phyloP scores from a whole-genome alignment of 2,329 filamentous ascomycete genomes.

The Diaporthe sp. region DNA sequence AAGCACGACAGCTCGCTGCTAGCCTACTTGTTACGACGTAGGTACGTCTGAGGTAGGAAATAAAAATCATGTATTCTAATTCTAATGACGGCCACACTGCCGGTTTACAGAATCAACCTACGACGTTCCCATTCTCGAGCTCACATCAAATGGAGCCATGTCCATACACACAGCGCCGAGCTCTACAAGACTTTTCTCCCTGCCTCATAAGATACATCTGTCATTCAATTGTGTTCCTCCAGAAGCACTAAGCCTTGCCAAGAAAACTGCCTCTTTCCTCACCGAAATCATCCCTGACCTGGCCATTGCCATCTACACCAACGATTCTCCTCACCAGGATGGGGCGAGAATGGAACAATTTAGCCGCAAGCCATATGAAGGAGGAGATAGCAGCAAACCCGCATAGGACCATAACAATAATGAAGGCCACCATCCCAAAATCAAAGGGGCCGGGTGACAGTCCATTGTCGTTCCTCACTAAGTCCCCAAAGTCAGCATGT shows the following conservation, averaged over 20 bases:
- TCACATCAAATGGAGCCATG: neutral
- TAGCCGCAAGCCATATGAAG: neutral
- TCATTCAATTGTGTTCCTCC: too few species aligned
- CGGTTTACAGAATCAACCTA: too few species aligned
- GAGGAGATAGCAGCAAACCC: neutral
- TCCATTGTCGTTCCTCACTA: neutral
- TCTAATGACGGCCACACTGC: too few species aligned
- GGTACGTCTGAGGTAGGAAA: too few species aligned
- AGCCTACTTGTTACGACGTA: too few species aligned
- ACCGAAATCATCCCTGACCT: neutral
- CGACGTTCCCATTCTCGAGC: neutral
- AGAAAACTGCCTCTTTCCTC: too few species aligned
- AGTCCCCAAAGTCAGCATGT: neutral
- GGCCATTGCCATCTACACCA: neutral
- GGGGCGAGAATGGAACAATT: neutral
- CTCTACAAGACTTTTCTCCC: too few species aligned
- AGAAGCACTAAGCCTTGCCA: too few species aligned
- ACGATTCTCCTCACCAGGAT: rapidly evolving
- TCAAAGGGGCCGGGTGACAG: neutral
- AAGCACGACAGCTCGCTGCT: too few species aligned
- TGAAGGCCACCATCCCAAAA: neutral
- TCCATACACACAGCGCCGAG: neutral
- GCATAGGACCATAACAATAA: neutral
- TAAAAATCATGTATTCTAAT: too few species aligned
- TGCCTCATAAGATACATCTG: neutral